Base-by-base conservation (phyloP, 1,139 yeast genomes). In the Zygosaccharomyces pseudobailii region DNA sequence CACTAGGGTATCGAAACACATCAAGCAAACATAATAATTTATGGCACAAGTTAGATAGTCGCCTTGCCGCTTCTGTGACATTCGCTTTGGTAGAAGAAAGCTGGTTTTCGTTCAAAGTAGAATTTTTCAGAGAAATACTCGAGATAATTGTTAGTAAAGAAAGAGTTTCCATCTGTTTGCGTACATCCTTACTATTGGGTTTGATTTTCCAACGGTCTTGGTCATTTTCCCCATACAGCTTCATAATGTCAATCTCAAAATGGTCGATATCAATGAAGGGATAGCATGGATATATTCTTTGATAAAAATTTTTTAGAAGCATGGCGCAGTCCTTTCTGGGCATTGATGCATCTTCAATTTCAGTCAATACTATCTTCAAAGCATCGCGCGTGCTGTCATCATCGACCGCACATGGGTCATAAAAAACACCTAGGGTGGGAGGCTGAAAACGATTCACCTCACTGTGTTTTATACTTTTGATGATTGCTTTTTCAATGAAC, bases 241-340 rank as follows among this genome's bases (percentile, higher is more conserved):
- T 35, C 3, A 38, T 37, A 30, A 57, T 33, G 21, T 50, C 43
- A 3, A 45, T 47, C 40, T 57, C 61, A 43, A 58, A 58, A 5
- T 43, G 30, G 2, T 42, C 37, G n/a, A 58, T 54, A 23, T 58
- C 61, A 27, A 58, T 47, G 27, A 54, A 46, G 17, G 62, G 61
- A 30, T 36, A 53, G 36, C 56, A 51, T 27, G 61, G 62, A 35
- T 58, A 58, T 2, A 57, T 43, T 17, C 55, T 48, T 32, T 50
- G 49, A 39, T 57, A 58, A 36, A 58, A 58, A 6, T 46, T 40
- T 24, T 42, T 50, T 17, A 57, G 34, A 23, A 53, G 45, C 9
- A 35, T 25, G 32, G 53, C 45, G 6, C 50, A 35, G 4, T 52
- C 51, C 5, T 42, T 40, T 3, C 27, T 24, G 27, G 27, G 44